Evolutionary conservation across 306 rosid genomes (phyloP).

Genomic region (Quillaja saponaria): DNA sequence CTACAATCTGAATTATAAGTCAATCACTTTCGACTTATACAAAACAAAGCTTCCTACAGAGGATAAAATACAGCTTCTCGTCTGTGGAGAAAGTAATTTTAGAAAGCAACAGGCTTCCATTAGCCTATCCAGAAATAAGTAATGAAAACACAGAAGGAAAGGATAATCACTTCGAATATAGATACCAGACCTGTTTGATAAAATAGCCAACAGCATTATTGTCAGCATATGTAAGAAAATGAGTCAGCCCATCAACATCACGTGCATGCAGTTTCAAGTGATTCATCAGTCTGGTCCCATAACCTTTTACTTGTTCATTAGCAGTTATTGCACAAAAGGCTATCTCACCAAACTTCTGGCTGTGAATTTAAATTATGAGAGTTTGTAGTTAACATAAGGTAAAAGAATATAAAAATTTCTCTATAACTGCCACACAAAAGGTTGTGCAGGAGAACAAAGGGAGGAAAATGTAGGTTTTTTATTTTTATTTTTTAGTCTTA

Average conservation of each 20-base stretch:
- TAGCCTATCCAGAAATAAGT: slow-evolving; percentile 12
- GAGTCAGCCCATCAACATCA: slow-evolving; percentile 89
- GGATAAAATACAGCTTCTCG: too few relatives aligned
- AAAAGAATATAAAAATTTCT: neutral
- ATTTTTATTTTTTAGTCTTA: too few relatives aligned
- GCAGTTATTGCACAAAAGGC: slow-evolving; percentile 97
- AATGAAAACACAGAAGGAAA: slow-evolving; percentile 10
- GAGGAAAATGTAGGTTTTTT: too few relatives aligned
- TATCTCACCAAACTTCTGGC: slow-evolving; percentile 91
- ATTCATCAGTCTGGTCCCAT: slow-evolving; percentile 97
- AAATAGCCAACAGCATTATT: slow-evolving; percentile 99
- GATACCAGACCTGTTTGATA: slow-evolving; percentile 75
- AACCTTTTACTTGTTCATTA: slow-evolving; percentile 97
- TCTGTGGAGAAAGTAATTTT: neutral
- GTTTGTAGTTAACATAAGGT: slow-evolving; percentile 10
- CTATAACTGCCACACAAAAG: too few relatives aligned
- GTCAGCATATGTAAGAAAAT: slow-evolving; percentile 97
- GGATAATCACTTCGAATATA: slow-evolving; percentile 26
- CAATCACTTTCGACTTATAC: too few relatives aligned
- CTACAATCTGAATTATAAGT: too few relatives aligned
- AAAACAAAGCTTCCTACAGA: too few relatives aligned
- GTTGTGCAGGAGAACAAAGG: too few relatives aligned
- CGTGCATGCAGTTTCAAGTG: slow-evolving; percentile 92
- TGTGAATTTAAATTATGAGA: slow-evolving; percentile 39
- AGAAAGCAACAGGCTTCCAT: slow-evolving; percentile 21